A percentile compares a stretch with the other conserved stretches of the same genome.
These are phyloP conservation scores for Kalanchoe fedtschenkoi DNA, from an alignment of 164 flowering plant genomes.

Conservation along the genomic window DNA sequence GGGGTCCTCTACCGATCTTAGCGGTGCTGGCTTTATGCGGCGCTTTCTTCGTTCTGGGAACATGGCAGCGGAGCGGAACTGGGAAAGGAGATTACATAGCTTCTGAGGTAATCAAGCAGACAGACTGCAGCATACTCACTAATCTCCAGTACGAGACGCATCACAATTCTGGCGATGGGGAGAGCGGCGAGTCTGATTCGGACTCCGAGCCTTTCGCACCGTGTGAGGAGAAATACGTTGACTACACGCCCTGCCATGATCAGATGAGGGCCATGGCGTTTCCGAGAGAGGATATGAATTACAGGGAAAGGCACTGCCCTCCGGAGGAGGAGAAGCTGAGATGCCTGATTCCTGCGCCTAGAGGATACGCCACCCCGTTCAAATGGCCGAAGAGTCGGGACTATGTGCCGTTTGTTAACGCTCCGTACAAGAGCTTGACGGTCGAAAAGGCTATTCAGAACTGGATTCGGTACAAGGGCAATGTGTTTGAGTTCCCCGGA, in stretches of 20 bases:
- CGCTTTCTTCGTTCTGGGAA: not conserved
- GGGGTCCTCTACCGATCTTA: not conserved
- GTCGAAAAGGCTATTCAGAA: conserved; percentile 47
- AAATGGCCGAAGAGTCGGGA: conserved; percentile 48
- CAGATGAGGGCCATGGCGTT: conserved; percentile 19
- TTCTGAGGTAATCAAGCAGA: not conserved
- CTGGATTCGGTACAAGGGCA: conserved; percentile 34
- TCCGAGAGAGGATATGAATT: conserved; percentile 19
- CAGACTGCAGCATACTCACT: not conserved
- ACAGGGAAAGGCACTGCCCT: conserved; percentile 52
- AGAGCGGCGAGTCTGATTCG: not conserved
- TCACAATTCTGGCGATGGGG: not conserved
- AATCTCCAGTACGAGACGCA: not conserved
- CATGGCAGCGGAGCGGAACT: not conserved
- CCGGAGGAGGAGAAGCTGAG: conserved; percentile 21
- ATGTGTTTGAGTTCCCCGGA: conserved; percentile 28
- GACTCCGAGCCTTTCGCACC: conserved; percentile 3
- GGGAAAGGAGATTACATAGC: not conserved
- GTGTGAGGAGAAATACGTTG: conserved; percentile 23
- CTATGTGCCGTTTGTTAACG: conserved; percentile 40
- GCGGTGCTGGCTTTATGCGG: not conserved
- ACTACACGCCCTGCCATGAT: conserved; percentile 53
- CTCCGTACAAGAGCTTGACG: conserved; percentile 42
- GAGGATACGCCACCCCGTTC: conserved; percentile 36
- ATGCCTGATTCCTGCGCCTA: conserved; percentile 43